Conservation (phyloP, 768 basidiomycete species). For the Rhodotorula toruloides region DNA sequence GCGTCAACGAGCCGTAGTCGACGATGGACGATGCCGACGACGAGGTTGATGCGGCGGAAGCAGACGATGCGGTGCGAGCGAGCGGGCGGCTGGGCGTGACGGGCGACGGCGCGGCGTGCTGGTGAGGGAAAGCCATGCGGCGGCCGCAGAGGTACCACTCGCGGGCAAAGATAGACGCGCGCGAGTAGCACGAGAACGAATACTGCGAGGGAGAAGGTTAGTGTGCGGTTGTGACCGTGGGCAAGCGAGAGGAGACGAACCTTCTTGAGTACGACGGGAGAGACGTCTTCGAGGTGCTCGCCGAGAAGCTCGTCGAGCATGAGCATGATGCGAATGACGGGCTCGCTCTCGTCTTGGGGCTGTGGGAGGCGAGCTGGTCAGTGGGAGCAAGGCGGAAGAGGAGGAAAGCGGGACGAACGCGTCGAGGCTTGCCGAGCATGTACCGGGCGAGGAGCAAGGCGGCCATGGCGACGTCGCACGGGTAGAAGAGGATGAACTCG, state of each 20-base stretch:
- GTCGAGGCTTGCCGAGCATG: constrained; percentile 54
- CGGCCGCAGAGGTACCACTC: constrained; percentile 90
- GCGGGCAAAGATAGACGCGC: constrained; percentile 85
- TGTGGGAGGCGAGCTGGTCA: constrained; percentile 23
- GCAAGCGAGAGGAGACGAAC: constrained; percentile 45
- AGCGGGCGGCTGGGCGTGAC: constrained; percentile 27
- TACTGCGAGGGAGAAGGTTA: constrained; percentile 46
- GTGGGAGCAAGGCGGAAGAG: background rate
- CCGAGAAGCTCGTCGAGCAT: constrained; percentile 79
- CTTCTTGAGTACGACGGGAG: constrained; percentile 94
- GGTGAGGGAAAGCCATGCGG: constrained; percentile 44
- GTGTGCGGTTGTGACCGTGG: background rate
- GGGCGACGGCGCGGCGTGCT: constrained; percentile 22
- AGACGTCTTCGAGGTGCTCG: constrained; percentile 80
- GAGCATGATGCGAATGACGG: constrained; percentile 75
- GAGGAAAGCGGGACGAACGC: constrained; percentile 19
- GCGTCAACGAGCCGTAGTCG: too few relatives aligned
- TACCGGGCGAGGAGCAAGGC: constrained; percentile 81
- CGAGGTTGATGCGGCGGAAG: constrained; percentile 22
- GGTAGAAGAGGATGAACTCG: constrained; percentile 79
- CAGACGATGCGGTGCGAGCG: constrained; percentile 18
- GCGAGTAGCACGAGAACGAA: constrained; percentile 92
- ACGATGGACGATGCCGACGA: too few relatives aligned
- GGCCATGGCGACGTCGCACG: constrained; percentile 84
- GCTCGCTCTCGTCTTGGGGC: constrained; percentile 70